Percentiles rank a stretch among this genome's conserved stretches.
These are phyloP conservation scores for Solanum aculeatissimum DNA, from an alignment of 305 asterid species.

Conservation along the genomic window DNA sequence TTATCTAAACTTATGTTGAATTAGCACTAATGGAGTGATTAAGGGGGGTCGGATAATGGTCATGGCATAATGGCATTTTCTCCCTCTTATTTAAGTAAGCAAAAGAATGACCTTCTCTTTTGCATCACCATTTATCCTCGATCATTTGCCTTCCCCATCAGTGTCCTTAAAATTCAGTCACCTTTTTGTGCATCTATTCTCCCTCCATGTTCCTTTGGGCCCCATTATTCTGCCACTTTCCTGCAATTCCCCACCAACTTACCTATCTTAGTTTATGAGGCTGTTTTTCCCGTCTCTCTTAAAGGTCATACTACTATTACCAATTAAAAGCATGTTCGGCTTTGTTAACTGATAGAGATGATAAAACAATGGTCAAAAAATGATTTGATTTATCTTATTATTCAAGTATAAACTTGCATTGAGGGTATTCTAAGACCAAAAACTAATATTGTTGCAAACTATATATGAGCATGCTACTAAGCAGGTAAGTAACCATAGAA, in stretches of 20 bases:
- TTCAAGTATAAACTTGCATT: not conserved
- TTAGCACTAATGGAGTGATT: not conserved
- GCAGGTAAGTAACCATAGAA: not conserved
- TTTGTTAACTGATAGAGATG: not conserved
- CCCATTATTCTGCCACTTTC: not conserved
- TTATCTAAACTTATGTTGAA: not conserved
- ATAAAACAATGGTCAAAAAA: not conserved
- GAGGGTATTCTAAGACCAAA: not conserved
- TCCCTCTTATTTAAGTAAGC: not conserved
- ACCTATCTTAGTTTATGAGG: not conserved
- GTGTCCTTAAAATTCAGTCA: not conserved
- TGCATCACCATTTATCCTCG: not conserved
- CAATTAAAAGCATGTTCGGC: not conserved
- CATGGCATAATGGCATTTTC: not conserved
- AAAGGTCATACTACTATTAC: not conserved
- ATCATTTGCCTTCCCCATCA: not conserved
- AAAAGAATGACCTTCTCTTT: not conserved
- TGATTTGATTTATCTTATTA: not conserved
- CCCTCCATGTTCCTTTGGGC: not conserved
- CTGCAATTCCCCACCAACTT: not conserved
- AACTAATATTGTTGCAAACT: not conserved
- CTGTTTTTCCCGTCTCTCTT: not conserved
- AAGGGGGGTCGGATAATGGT: not conserved
- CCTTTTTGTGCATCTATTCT: not conserved
- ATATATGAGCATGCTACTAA: not conserved